Percentiles rank a stretch among this genome's conserved stretches.
These are phyloP conservation scores for Pythium dissotocum DNA, from an alignment of 352 stramenopile genomes.

Conservation along the genomic window DNA sequence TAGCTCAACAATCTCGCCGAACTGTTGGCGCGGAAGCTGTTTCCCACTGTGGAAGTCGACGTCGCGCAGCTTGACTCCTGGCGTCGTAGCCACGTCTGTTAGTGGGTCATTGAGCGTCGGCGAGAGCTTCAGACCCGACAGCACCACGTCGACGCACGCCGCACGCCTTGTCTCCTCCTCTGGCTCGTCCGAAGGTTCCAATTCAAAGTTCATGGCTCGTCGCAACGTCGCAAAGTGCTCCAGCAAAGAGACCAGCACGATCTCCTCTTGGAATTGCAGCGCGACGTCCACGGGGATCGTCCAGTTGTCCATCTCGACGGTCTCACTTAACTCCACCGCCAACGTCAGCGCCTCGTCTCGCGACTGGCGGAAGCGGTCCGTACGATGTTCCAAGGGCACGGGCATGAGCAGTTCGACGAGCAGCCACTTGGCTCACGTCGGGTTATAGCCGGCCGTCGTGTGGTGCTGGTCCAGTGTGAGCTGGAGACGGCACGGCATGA, in stretches of 20 bases:
- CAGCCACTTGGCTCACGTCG: too few species aligned
- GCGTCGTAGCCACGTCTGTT: neutral
- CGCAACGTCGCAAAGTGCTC: neutral
- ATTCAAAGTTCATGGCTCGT: neutral
- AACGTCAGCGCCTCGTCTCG: neutral
- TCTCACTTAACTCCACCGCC: neutral
- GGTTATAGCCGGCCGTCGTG: too few species aligned
- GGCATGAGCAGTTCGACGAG: neutral
- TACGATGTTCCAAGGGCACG: slow-evolving; percentile 8
- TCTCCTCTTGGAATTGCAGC: neutral
- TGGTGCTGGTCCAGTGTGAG: too few species aligned
- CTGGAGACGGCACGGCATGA: neutral
- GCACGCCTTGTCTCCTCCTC: slow-evolving; percentile 8
- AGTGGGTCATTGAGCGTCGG: slow-evolving; percentile 1
- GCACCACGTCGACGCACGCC: neutral
- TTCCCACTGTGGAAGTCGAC: neutral
- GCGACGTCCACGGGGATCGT: slow-evolving; percentile 3
- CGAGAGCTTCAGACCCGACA: slow-evolving; percentile 1
- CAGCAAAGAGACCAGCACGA: neutral
- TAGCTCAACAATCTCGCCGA: too few species aligned
- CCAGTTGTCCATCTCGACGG: neutral
- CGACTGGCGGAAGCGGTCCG: slow-evolving; percentile 2
- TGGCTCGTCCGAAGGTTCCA: neutral
- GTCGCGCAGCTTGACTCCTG: neutral
- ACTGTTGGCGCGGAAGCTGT: too few species aligned